Base-by-base conservation (phyloP, 192 early-diverging fungal species). In the Cladochytrium replicatum region DNA sequence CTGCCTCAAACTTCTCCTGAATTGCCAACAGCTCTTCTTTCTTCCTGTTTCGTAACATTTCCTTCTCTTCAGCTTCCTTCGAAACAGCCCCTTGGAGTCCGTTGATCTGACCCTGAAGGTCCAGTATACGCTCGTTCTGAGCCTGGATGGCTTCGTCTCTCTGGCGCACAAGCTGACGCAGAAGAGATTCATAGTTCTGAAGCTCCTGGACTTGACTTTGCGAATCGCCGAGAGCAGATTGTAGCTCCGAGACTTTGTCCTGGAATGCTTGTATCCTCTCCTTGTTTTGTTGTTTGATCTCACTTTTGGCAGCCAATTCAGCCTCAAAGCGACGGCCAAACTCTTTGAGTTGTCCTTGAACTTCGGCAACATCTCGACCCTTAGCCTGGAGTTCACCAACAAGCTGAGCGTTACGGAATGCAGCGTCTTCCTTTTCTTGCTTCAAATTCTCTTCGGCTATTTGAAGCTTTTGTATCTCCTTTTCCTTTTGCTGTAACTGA, bases 11-110 rank as follows among this genome's bases (percentile, higher is more conserved):
- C 43, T 69, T 69, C n/a, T 75, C 73, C 29, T 75, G 71, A 24
- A 75, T 37, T 8, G 60, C 57, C 5, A 67, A 50, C 17, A 75
- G 24, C 38, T 75, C 73, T 23, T 71, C 73, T 44, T 67, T 62
- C 41, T 69, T 68, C 44, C 61, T 67, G 28, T 23, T 15, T 47
- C 68, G 67, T 38, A 63, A 42, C 3, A 38, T 49, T 31, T 70
- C 68, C 31, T 50, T 41, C 25, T 63, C 50, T 9, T 51, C 15
- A 29, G 37, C 39, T 7, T 69, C 54, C 13, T 56, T 24, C 25
- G 46, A 27, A 13, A 22, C 30, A n/a, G n/a, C n/a, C n/a, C n/a
- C n/a, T n/a, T n/a, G n/a, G n/a, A n/a, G n/a, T n/a, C n/a, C n/a
- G n/a, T n/a, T n/a, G 17, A 67, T 23, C 22, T 55, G 42, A 3